Percentiles rank a stretch among this genome's conserved stretches.
Conservation (phyloP, 441 rosid species). For the Kokia cookei region DNA sequence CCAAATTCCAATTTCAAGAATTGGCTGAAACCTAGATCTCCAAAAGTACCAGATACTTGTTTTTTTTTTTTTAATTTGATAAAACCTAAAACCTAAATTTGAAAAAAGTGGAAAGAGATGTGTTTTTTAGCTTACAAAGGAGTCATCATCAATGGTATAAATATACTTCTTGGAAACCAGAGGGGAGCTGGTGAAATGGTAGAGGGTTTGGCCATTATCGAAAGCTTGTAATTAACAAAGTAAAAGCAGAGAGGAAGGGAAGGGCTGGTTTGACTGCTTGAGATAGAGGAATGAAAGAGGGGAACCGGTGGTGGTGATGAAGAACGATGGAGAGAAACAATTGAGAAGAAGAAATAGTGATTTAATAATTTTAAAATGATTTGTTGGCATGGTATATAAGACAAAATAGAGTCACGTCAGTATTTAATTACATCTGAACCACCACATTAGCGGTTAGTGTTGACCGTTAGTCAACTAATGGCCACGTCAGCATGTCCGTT, state of each 20-base stretch:
- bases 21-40: background rate
- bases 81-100: background rate
- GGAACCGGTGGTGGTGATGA: background rate
- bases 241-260: background rate
- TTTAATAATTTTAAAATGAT: too few species aligned
- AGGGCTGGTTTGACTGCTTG: background rate
- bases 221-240: background rate
- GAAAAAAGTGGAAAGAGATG: background rate
- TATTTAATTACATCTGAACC: too few species aligned
- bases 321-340: too few species aligned
- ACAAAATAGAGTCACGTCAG: too few species aligned
- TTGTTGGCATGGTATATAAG: too few species aligned
- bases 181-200: slow-evolving; percentile 28
- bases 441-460: too few species aligned
- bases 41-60: background rate
- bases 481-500: too few species aligned
- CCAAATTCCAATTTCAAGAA: slow-evolving; percentile 7
- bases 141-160: slow-evolving; percentile 93
- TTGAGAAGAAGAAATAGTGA: too few species aligned
- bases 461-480: too few species aligned
- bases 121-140: slow-evolving; percentile 60
- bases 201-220: slow-evolving; percentile 33
- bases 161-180: slow-evolving; percentile 92
- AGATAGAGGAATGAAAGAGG: background rate
- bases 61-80: too few species aligned